Base-by-base conservation (phyloP, 164 flowering plant species). In the Akebia trifoliata region DNA sequence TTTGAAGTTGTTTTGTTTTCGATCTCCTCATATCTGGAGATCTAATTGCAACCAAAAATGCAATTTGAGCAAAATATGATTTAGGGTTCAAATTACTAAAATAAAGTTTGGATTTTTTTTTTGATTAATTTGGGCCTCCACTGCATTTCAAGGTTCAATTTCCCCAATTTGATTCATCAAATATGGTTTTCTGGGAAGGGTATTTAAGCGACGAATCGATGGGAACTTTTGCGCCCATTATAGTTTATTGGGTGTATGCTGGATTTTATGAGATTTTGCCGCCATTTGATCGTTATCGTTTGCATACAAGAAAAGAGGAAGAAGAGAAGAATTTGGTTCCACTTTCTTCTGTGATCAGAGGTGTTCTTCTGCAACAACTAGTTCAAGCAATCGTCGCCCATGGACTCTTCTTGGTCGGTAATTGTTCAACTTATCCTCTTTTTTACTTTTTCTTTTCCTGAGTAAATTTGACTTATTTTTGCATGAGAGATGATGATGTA, bases 151-250 rank as follows among this genome's bases (percentile, higher is more conserved):
- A 1, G 15, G 32, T 32, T 11, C 6, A 25, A 34, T 15, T 17
- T 30, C 5, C 9, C 11, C n/a, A 4, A 14, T 38, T 49, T 28
- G 37, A 5, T 22, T 0, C n/a, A n/a, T n/a, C 14, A 11, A 67
- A 52, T 42, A 85, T 85, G 93, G 89, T 78, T 59, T 83, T 85
- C 42, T 86, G 94, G 90, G 94, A 86, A 58, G 85, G 85, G 25
- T 82, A 86, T 64, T 71, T 75, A 55, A 85, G 90, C 50, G 97
- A 86, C 67, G 97, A 90, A 52, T 63, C 72, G 1, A 77, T 86
- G 90, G 95, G 94, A 0, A 90, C 86, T 8, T 81, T 84, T 74
- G 85, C 84, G 36, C 97, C 97, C 12, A 76, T 86, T 25, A 67
- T 90, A 22, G 74, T 86, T 14, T 90, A 86, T 51, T 90, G 97